phyloP scores from a whole-genome alignment of 1,284 basidiomycete genomes.

The Ceratobasidium sp. region DNA sequence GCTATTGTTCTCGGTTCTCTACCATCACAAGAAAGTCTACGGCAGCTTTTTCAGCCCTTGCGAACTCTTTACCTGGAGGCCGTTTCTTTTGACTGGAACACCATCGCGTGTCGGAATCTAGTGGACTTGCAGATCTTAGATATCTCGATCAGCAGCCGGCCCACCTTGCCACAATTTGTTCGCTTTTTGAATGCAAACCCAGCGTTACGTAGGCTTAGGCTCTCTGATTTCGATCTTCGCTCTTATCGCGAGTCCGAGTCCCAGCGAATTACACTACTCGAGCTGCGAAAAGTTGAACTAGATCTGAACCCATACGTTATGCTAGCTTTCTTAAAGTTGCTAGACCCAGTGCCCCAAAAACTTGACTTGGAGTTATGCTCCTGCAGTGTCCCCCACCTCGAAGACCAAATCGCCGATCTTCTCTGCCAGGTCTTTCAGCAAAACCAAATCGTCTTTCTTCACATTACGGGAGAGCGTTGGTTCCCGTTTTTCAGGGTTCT shows the following conservation, averaged over 20 bases:
- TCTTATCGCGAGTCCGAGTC: neutral
- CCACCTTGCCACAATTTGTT: neutral
- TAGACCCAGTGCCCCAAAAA: too few species aligned
- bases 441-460: too few species aligned
- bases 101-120: conserved; percentile 13
- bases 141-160: neutral
- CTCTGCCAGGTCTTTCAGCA: too few species aligned
- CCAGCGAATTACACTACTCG: neutral
- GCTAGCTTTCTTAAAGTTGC: too few species aligned
- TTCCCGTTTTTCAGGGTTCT: too few species aligned
- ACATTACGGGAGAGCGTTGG: too few species aligned
- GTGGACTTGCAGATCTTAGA: conserved; percentile 27
- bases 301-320: too few species aligned
- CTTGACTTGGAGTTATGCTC: too few species aligned
- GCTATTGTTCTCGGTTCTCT: too few species aligned
- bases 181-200: conserved; percentile 5
- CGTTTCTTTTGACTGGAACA: conserved; percentile 23
- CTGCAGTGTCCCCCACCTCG: too few species aligned
- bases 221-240: neutral
- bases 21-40: conserved; percentile 9
- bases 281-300: neutral
- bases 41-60: neutral
- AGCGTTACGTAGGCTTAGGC: neutral
- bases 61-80: neutral
- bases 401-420: too few species aligned